Percentiles rank a stretch among this genome's conserved stretches.
Evolutionary conservation across 2,329 filamentous ascomycete species (phyloP).

Genomic region (Penicillium sp.): DNA sequence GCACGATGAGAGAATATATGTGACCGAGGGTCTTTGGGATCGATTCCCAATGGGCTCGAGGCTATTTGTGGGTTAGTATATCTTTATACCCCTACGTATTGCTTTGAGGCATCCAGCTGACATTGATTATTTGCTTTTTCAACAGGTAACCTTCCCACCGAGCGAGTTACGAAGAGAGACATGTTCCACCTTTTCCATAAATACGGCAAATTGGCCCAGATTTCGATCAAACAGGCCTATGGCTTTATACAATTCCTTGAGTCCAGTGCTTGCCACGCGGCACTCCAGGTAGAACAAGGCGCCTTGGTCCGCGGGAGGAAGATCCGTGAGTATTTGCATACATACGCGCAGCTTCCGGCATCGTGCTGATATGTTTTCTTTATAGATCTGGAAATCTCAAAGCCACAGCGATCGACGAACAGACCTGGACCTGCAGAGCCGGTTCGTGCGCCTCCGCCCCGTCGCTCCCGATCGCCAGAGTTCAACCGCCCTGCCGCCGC

Average conservation of each 20-base stretch:
- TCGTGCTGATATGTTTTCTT: slow-evolving; percentile 5
- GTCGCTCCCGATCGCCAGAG: slow-evolving; percentile 68
- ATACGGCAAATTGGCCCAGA: slow-evolving; percentile 87
- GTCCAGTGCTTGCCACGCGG: slow-evolving; percentile 71
- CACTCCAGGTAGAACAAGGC: slow-evolving; percentile 79
- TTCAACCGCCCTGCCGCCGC: slow-evolving; percentile 50
- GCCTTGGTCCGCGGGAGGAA: slow-evolving; percentile 83
- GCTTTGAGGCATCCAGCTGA: slow-evolving; percentile 6
- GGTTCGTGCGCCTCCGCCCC: slow-evolving; percentile 41
- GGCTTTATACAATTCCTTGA: slow-evolving; percentile 95
- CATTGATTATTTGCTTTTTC: slow-evolving; percentile 15
- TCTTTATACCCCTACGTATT: neutral
- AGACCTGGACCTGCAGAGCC: slow-evolving; percentile 53
- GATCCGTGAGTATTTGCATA: slow-evolving; percentile 71
- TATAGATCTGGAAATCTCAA: slow-evolving; percentile 85
- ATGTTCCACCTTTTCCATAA: slow-evolving; percentile 88
- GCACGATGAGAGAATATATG: slow-evolving; percentile 55
- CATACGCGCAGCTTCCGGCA: neutral
- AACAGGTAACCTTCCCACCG: slow-evolving; percentile 84
- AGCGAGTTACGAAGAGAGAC: slow-evolving; percentile 90
- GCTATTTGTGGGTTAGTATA: slow-evolving; percentile 53
- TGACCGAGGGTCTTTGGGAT: slow-evolving; percentile 58
- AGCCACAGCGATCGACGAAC: slow-evolving; percentile 80
- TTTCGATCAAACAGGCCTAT: slow-evolving; percentile 95
- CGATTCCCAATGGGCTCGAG: slow-evolving; percentile 54